Evolutionary conservation across 805 yeast species (phyloP).

Genomic region (Ogataea paradorogensis): DNA sequence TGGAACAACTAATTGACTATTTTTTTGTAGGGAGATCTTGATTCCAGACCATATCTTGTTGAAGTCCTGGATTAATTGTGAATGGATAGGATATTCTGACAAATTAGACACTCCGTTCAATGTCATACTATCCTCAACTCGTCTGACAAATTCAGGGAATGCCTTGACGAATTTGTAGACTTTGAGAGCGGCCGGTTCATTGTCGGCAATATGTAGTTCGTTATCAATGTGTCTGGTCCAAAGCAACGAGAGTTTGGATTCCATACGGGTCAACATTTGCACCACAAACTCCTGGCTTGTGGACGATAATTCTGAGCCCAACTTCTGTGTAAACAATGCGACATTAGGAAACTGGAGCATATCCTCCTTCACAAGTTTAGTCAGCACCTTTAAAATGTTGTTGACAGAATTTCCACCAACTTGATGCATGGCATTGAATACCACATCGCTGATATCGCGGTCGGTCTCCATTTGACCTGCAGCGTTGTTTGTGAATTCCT

Average conservation of each 20-base stretch:
- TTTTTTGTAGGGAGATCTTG: slow-evolving; percentile 13
- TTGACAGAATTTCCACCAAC: slow-evolving; percentile 26
- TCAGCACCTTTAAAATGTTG: slow-evolving; percentile 34
- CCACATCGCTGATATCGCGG: slow-evolving; percentile 29
- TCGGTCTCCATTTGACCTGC: slow-evolving; percentile 27
- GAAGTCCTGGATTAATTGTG: slow-evolving; percentile 19
- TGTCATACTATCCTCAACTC: slow-evolving; percentile 33
- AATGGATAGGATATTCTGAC: slow-evolving; percentile 14
- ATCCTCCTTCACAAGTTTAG: slow-evolving; percentile 35
- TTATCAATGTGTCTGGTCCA: slow-evolving; percentile 61
- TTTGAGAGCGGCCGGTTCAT: slow-evolving; percentile 18
- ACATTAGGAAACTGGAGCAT: slow-evolving; percentile 43
- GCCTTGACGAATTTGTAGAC: slow-evolving; percentile 45
- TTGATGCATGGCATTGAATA: slow-evolving; percentile 31
- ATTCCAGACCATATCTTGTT: slow-evolving; percentile 25
- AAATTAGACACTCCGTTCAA: slow-evolving; percentile 15
- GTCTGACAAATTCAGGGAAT: slow-evolving; percentile 44
- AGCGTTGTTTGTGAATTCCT: slow-evolving; percentile 11
- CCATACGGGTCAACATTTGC: slow-evolving; percentile 46
- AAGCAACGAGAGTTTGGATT: slow-evolving; percentile 46
- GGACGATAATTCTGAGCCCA: slow-evolving; percentile 36
- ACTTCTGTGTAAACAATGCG: slow-evolving; percentile 40
- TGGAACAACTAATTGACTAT: slow-evolving; percentile 11
- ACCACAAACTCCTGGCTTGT: slow-evolving; percentile 65
- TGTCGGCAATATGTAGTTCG: slow-evolving; percentile 47